These are phyloP conservation scores for Penicillium frequentans DNA, from an alignment of 2,329 filamentous ascomycete species.

Conservation along the genomic window DNA sequence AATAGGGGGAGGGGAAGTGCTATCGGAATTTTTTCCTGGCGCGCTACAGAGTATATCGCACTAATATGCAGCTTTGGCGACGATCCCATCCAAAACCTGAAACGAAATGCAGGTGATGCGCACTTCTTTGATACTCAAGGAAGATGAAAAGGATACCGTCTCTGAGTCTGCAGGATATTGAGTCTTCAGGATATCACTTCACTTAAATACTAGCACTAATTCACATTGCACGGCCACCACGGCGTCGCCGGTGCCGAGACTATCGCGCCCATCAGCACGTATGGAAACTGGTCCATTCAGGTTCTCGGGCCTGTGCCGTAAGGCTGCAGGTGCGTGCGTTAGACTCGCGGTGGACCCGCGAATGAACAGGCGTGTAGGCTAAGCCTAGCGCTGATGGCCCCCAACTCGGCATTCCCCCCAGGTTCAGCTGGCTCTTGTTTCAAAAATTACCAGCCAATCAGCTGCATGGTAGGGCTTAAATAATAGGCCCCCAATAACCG, in stretches of 20 bases:
- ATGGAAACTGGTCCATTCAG: background rate
- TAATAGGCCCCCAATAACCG: slow-evolving; percentile 8
- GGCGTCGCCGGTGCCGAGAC: slow-evolving; percentile 1
- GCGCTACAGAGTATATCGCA: background rate
- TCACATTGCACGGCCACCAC: slow-evolving; percentile 2
- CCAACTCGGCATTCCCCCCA: slow-evolving; percentile 7
- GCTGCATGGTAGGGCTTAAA: background rate
- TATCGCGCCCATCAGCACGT: slow-evolving; percentile 5
- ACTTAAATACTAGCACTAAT: background rate
- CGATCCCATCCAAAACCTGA: background rate
- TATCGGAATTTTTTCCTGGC: background rate
- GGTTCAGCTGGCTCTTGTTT: slow-evolving; percentile 9
- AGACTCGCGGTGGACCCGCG: slow-evolving; percentile 7
- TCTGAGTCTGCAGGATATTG: background rate
- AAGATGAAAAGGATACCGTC: background rate
- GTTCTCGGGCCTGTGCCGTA: slow-evolving; percentile 8
- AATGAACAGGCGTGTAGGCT: slow-evolving; percentile 11
- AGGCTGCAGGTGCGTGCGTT: slow-evolving; percentile 26
- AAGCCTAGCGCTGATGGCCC: slow-evolving; percentile 11
- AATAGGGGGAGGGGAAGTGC: background rate
- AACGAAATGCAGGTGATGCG: background rate
- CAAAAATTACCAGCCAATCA: background rate
- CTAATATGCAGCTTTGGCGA: background rate
- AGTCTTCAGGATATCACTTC: background rate
- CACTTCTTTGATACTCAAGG: background rate